Conservation (phyloP, 2,329 filamentous ascomycete genomes). For the Dothiorella sarmentorum region DNA sequence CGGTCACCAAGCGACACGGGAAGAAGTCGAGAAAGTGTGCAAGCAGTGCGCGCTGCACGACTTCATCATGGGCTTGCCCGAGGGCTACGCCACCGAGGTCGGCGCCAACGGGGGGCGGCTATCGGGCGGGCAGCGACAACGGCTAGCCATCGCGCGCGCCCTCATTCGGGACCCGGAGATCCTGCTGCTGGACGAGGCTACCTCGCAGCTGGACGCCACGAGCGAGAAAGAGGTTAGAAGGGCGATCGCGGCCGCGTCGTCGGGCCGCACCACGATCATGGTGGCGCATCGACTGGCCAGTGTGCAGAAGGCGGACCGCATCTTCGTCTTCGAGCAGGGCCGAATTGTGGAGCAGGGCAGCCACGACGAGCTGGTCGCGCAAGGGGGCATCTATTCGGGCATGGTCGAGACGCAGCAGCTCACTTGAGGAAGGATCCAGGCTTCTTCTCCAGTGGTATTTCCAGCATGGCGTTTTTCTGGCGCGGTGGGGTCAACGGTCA, state of each 20-base stretch:
- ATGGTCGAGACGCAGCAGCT: conserved; percentile 38
- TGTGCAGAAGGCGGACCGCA: conserved; percentile 74
- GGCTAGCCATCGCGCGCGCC: conserved; percentile 46
- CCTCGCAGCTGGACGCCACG: conserved; percentile 46
- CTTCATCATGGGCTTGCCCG: conserved; percentile 46
- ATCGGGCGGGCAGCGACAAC: conserved; percentile 46
- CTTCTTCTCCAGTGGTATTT: not conserved
- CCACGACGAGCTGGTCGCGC: conserved; percentile 55
- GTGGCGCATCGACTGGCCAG: conserved; percentile 76
- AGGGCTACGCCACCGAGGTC: conserved; percentile 47
- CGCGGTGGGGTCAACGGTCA: conserved; percentile 1
- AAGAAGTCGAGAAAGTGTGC: conserved; percentile 35
- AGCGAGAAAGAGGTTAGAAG: conserved; percentile 43
- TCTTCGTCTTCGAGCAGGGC: conserved; percentile 71
- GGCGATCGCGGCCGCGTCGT: conserved; percentile 40
- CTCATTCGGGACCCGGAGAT: conserved; percentile 46
- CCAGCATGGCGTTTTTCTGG: conserved; percentile 11
- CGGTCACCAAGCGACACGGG: conserved; percentile 25
- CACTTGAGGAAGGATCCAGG: conserved; percentile 28
- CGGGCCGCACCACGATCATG: conserved; percentile 61
- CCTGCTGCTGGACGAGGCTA: conserved; percentile 47
- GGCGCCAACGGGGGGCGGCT: conserved; percentile 43
- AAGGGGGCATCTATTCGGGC: conserved; percentile 33
- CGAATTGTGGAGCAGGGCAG: conserved; percentile 60
- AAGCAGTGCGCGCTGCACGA: conserved; percentile 45